Evolutionary conservation across 163 green algal genomes (phyloP), one percentile per base, ranked within the genome.

Genomic region (Scenedesmus sp.): DNA sequence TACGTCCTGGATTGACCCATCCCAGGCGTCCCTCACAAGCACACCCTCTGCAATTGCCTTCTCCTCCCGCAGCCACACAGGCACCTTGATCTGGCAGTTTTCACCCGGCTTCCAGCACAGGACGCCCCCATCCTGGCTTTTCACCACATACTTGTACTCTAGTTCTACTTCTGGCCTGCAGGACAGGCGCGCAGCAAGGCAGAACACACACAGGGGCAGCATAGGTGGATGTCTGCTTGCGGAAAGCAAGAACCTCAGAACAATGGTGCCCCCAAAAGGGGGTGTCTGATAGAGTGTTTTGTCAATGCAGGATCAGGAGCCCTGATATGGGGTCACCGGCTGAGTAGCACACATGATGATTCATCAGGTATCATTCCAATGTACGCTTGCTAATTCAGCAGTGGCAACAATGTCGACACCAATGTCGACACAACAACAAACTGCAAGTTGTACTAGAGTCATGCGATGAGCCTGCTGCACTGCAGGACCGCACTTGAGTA

Each of bases 131-230:
- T 94, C 92, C 20, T 26, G 22, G 42, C 73, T 87, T 7, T 59
- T 46, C 9, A 94, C 88, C 0, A 94, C 84, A 46, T 94, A 94
- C 37, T 94, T 94, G 83, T 94, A 94, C 68, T 93, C 84, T 37
- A 94, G 40, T 7, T 92, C 65, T 15, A 91, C 61, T 33, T 93
- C 65, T 15, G 85, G 85, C 68, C 90, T 89, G 81, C 44, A 79
- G 9, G 65, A 40, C 30, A 40, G 7, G 65, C 2, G 0, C 0
- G 24, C 56, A 40, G 30, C 65, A 76, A 7, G 7, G 6, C 65
- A 76, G 30, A 37, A 40, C 9, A 40, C 30, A 7, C 30, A 76
- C 26, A 76, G n/a, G n/a, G n/a, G 56, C 30, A 37, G 65, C 30
- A 76, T 18, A 76, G 30, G 65, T 76, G 9, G 30, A 22, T 22